phyloP scores from a whole-genome alignment of 176 grass and related monocot genomes.

The Calamus simplicifolius region DNA sequence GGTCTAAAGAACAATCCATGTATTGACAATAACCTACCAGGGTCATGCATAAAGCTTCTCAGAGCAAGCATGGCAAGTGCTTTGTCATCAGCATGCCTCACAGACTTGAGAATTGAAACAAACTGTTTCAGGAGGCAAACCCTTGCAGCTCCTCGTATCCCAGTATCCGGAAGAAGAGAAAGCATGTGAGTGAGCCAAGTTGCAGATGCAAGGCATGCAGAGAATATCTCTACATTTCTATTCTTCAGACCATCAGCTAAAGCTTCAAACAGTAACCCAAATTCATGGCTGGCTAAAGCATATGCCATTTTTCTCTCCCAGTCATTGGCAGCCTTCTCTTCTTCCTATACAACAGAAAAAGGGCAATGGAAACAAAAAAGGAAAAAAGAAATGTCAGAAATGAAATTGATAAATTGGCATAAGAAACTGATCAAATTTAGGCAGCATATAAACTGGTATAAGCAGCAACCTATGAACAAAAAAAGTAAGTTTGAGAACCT shows the following conservation, averaged over 20 bases:
- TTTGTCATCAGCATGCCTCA: slow-evolving; percentile 50
- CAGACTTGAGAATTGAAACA: slow-evolving; percentile 47
- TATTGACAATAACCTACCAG: slow-evolving; percentile 13
- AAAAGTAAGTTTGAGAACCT: no score
- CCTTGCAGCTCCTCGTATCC: slow-evolving; percentile 48
- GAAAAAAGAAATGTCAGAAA: neutral
- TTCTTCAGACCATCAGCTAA: slow-evolving; percentile 43
- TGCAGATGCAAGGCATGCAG: slow-evolving; percentile 51
- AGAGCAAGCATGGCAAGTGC: slow-evolving; percentile 55
- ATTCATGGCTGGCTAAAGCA: slow-evolving; percentile 61
- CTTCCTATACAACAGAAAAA: slow-evolving; percentile 16
- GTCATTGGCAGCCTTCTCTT: slow-evolving; percentile 39
- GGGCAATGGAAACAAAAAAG: neutral
- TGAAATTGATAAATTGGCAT: no score
- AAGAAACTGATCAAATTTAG: no score
- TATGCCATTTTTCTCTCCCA: slow-evolving; percentile 61
- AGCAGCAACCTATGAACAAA: no score
- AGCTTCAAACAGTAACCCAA: slow-evolving; percentile 60
- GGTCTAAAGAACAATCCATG: neutral
- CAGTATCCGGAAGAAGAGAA: slow-evolving; percentile 55
- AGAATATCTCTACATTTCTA: slow-evolving; percentile 43
- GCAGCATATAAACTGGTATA: no score
- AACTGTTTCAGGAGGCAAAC: slow-evolving; percentile 53
- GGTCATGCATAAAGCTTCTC: slow-evolving; percentile 65
- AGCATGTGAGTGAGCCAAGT: slow-evolving; percentile 60